These are phyloP conservation scores for Podospora pseudocomata DNA, from an alignment of 495 filamentous ascomycete genomes.

Conservation along the genomic window DNA sequence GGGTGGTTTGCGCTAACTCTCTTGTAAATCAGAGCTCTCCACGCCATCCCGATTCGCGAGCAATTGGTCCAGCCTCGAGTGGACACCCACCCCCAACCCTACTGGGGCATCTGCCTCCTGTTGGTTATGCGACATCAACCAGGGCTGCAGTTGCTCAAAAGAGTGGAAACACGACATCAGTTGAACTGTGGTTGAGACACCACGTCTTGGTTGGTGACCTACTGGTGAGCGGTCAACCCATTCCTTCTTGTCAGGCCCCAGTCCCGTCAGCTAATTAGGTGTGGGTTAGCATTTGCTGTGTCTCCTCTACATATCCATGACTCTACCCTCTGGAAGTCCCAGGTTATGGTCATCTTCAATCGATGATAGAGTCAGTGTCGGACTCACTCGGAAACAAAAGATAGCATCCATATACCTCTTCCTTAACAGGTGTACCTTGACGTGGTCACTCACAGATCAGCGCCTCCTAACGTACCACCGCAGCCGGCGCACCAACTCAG, in stretches of 20 bases:
- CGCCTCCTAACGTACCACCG: not conserved
- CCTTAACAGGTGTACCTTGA: no score
- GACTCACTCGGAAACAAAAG: no score
- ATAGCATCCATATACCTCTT: no score
- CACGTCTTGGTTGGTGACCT: not conserved
- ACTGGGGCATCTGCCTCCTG: not conserved
- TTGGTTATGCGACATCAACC: not conserved
- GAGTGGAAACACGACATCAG: not conserved
- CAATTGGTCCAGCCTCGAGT: not conserved
- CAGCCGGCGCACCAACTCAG: not conserved
- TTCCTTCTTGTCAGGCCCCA: not conserved
- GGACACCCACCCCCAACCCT: not conserved
- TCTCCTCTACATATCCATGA: no score
- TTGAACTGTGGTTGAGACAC: not conserved
- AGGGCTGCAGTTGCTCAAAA: not conserved
- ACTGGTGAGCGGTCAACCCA: not conserved
- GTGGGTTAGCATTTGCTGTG: no score
- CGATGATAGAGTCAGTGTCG: no score
- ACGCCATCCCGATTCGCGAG: slow-evolving; percentile 1
- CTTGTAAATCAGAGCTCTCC: not conserved
- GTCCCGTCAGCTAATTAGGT: no score
- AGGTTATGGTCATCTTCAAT: no score
- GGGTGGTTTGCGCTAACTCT: not conserved
- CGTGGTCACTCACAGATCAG: not conserved
- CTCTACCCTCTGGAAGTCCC: no score